Conservation (phyloP, 805 yeast species). For the Metschnikowia chrysomelidarum region DNA sequence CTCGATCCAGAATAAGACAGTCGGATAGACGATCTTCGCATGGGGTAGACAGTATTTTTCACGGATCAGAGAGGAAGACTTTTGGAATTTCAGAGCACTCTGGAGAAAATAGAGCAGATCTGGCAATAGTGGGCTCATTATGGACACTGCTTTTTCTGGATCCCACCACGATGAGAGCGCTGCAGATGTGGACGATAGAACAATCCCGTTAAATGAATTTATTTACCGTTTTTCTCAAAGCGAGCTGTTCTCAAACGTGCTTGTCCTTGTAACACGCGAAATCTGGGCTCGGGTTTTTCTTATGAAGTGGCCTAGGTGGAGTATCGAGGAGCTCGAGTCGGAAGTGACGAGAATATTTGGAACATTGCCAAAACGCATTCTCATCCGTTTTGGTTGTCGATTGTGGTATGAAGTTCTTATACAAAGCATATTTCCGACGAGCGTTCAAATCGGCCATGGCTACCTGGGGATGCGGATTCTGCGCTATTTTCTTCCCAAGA, state of each 20-base stretch:
- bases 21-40: too few species aligned
- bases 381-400: too few species aligned
- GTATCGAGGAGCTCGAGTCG: conserved; percentile 83
- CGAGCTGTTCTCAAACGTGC: conserved; percentile 74
- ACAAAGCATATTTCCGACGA: too few species aligned
- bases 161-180: conserved; percentile 95
- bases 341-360: too few species aligned
- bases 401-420: too few species aligned
- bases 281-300: conserved; percentile 91
- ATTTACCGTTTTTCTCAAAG: conserved; percentile 74
- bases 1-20: too few species aligned
- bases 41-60: too few species aligned
- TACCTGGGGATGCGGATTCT: too few species aligned
- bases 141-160: conserved; percentile 78
- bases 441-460: too few species aligned
- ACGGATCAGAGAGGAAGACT: conserved; percentile 90
- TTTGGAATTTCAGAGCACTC: conserved; percentile 87
- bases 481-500: too few species aligned
- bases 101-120: conserved; percentile 73
- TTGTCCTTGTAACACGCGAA: conserved; percentile 89
- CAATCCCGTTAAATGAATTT: conserved; percentile 87
- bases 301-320: conserved; percentile 95
- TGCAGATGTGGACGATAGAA: conserved; percentile 91
- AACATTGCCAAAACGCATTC: too few species aligned
- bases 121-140: conserved; percentile 85